phyloP scores from a whole-genome alignment of 1,284 basidiomycete species.

The Volvariella volvacea region DNA sequence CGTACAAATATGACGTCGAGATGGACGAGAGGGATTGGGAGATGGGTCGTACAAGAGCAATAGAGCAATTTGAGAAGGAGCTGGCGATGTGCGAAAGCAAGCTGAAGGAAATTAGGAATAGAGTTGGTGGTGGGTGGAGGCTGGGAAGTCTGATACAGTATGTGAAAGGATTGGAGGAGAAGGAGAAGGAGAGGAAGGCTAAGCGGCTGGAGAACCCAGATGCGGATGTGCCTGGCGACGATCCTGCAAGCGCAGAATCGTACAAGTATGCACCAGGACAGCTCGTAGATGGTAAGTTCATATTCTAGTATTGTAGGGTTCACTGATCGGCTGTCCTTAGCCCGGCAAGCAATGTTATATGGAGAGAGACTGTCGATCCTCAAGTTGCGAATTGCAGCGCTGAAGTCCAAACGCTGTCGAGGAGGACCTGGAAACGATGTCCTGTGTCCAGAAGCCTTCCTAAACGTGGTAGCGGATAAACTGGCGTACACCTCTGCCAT shows the following conservation, averaged over 20 bases:
- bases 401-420: conserved; percentile 86
- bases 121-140: conserved; percentile 81
- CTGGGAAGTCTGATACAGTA: conserved; percentile 77
- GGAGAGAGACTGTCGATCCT: conserved; percentile 78
- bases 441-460: conserved; percentile 95
- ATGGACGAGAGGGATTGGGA: conserved; percentile 93
- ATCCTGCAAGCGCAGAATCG: conserved; percentile 49
- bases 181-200: conserved; percentile 54
- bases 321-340: conserved; percentile 32
- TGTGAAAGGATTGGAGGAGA: conserved; percentile 79
- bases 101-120: conserved; percentile 77
- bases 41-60: conserved; percentile 66
- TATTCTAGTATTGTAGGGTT: conserved; percentile 4
- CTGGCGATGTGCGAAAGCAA: conserved; percentile 81
- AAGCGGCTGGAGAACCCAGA: conserved; percentile 16
- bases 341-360: conserved; percentile 88
- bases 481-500: conserved; percentile 93
- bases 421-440: conserved; percentile 80
- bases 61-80: conserved; percentile 82
- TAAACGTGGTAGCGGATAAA: conserved; percentile 96
- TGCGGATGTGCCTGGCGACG: conserved; percentile 26
- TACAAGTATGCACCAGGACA: conserved; percentile 90
- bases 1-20: conserved; percentile 96
- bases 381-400: conserved; percentile 75
- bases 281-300: conserved; percentile 74